phyloP scores from a whole-genome alignment of 179 eudicot genomes.

The Nepenthes alata region DNA sequence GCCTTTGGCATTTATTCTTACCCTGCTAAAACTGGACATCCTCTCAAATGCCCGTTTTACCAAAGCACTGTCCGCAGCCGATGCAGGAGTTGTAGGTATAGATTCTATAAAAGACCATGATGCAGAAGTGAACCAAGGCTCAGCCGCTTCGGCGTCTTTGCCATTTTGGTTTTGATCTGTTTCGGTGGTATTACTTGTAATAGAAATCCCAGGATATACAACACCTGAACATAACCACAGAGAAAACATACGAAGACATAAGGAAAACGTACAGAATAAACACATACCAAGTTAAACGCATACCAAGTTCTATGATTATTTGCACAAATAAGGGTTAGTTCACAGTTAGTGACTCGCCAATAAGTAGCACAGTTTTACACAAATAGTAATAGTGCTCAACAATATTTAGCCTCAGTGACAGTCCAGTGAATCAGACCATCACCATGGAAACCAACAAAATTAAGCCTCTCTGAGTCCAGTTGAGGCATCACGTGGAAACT shows the following conservation, averaged over 20 bases:
- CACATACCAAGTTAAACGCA: not conserved
- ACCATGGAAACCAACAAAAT: too few species aligned
- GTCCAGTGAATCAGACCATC: too few species aligned
- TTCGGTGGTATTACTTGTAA: conserved; percentile 9
- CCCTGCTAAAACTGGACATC: conserved; percentile 30
- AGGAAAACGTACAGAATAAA: not conserved
- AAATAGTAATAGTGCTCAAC: too few species aligned
- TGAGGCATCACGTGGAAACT: conserved; percentile 14
- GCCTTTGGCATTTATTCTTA: conserved; percentile 20
- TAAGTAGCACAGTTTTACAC: too few species aligned
- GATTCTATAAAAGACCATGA: conserved; percentile 41
- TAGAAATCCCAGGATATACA: conserved; percentile 11
- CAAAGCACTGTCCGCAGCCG: conserved; percentile 35
- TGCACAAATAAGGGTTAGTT: too few species aligned
- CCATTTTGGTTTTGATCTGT: conserved; percentile 16
- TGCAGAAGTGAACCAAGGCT: conserved; percentile 30
- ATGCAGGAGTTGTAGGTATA: conserved; percentile 41
- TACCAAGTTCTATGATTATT: not conserved
- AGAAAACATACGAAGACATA: conserved; percentile 5
- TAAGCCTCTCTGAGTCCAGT: too few species aligned
- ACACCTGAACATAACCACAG: conserved; percentile 33
- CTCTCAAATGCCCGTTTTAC: conserved; percentile 28
- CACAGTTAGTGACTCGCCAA: too few species aligned
- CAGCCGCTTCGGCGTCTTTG: conserved; percentile 17
- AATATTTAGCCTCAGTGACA: too few species aligned